Conservation (phyloP, 2,329 filamentous ascomycete species). For the Thermoascus crustaceus region DNA sequence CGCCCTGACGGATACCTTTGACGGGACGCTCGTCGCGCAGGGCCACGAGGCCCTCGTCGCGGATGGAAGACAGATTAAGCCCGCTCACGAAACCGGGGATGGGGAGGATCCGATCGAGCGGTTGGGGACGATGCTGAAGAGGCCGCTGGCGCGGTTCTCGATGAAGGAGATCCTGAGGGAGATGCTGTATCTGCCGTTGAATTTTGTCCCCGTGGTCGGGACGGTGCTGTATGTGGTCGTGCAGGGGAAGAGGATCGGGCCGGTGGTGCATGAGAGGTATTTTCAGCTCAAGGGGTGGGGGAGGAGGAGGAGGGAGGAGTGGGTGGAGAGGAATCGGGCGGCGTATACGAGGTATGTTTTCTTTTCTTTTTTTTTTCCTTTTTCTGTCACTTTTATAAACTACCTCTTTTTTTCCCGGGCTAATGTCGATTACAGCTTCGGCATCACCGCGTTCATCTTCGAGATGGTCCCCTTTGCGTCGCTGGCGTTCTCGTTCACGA, state of each 20-base stretch:
- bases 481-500: slow-evolving; percentile 82
- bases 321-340: slow-evolving; percentile 60
- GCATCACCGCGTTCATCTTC: slow-evolving; percentile 70
- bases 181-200: slow-evolving; percentile 79
- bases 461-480: slow-evolving; percentile 79
- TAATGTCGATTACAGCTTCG: slow-evolving; percentile 38
- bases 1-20: slow-evolving; percentile 80
- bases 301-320: slow-evolving; percentile 54
- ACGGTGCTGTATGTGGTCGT: slow-evolving; percentile 71
- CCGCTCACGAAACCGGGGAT: slow-evolving; percentile 32
- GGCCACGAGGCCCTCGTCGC: slow-evolving; percentile 57
- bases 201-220: slow-evolving; percentile 85
- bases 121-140: slow-evolving; percentile 49
- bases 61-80: slow-evolving; percentile 64
- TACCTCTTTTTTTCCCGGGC: slow-evolving; percentile 6
- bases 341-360: slow-evolving; percentile 69
- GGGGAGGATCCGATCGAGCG: slow-evolving; percentile 44
- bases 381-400: too few species aligned
- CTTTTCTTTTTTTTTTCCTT: slow-evolving; percentile 6
- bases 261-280: slow-evolving; percentile 57
- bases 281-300: slow-evolving; percentile 88
- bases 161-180: slow-evolving; percentile 62
- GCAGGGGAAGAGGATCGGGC: slow-evolving; percentile 55
- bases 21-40: slow-evolving; percentile 55
- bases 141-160: slow-evolving; percentile 46